A percentile compares a stretch with the other conserved stretches of the same genome.
These are phyloP conservation scores for Candida ulmi DNA, from an alignment of 805 yeast species.

Conservation along the genomic window DNA sequence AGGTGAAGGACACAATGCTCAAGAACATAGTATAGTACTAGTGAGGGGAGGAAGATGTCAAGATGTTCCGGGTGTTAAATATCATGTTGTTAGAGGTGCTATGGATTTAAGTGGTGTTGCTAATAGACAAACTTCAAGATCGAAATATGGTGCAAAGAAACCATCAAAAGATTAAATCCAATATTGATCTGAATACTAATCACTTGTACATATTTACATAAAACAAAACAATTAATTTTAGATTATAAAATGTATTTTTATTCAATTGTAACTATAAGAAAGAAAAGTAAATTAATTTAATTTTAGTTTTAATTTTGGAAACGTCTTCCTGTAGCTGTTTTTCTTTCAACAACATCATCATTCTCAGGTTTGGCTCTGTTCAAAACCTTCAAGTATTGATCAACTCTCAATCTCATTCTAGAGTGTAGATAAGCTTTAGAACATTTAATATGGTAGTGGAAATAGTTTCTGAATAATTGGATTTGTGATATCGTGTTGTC, in stretches of 20 bases:
- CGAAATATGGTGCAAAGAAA: constrained; percentile 90
- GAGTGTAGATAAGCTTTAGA: constrained; percentile 98
- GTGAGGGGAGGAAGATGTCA: constrained; percentile 99
- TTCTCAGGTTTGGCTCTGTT: constrained; percentile 96
- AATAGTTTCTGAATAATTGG: constrained; percentile 89
- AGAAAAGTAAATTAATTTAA: too few species aligned
- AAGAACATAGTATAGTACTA: constrained; percentile 93
- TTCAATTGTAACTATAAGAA: too few species aligned
- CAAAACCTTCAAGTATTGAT: constrained; percentile 88
- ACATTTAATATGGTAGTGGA: constrained; percentile 98
- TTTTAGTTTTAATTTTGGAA: constrained; percentile 16
- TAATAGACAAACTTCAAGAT: constrained; percentile 81
- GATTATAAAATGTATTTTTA: too few species aligned
- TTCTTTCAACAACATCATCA: constrained; percentile 54
- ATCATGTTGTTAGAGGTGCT: constrained; percentile 89
- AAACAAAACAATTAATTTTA: too few species aligned
- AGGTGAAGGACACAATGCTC: constrained; percentile 98
- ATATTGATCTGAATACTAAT: neutral
- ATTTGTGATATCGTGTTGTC: constrained; percentile 90
- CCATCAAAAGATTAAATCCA: constrained; percentile 42
- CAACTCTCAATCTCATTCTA: constrained; percentile 94
- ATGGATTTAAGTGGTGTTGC: constrained; percentile 94
- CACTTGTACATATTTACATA: constrained; percentile 1
- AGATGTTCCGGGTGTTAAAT: constrained; percentile 97
- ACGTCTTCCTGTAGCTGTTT: constrained; percentile 28